phyloP scores from a whole-genome alignment of 805 yeast genomes.

The Scheffersomyces coipomensis region DNA sequence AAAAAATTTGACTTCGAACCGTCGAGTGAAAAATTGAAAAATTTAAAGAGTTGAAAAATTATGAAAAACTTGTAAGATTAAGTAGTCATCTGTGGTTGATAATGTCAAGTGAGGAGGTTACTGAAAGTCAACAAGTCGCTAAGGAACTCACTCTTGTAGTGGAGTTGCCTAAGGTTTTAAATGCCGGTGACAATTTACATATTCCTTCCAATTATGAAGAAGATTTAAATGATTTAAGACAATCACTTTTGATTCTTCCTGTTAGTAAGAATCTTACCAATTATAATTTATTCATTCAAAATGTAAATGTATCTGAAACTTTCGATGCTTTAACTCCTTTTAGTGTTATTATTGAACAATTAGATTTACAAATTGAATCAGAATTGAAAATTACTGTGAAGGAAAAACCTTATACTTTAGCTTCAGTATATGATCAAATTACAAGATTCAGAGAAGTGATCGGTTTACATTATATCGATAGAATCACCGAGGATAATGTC shows the following conservation, averaged over 20 bases:
- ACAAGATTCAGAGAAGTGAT: conserved; percentile 59
- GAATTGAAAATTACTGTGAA: conserved; percentile 44
- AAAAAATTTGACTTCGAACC: not conserved
- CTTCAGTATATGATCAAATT: conserved; percentile 61
- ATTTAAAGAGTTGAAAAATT: conserved; percentile 4
- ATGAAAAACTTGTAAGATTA: no score
- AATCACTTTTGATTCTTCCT: conserved; percentile 56
- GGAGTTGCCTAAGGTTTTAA: conserved; percentile 9
- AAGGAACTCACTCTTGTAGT: conserved; percentile 9
- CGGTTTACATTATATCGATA: conserved; percentile 49
- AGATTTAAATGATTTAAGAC: conserved; percentile 54
- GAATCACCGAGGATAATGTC: conserved; percentile 40
- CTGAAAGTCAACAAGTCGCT: conserved; percentile 1
- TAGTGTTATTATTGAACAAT: conserved; percentile 17
- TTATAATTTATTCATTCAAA: conserved; percentile 46
- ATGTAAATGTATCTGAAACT: conserved; percentile 24
- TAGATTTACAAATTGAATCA: conserved; percentile 16
- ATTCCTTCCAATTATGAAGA: conserved; percentile 40
- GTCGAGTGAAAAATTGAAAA: conserved; percentile 7
- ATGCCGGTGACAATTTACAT: conserved; percentile 12
- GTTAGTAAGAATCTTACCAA: conserved; percentile 60
- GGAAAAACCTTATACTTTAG: conserved; percentile 59
- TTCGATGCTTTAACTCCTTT: conserved; percentile 29
- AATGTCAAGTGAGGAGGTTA: conserved; percentile 9
- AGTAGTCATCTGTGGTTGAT: no score